Conservation (phyloP, 2,329 filamentous ascomycete species). For the Falciphora oryzae region DNA sequence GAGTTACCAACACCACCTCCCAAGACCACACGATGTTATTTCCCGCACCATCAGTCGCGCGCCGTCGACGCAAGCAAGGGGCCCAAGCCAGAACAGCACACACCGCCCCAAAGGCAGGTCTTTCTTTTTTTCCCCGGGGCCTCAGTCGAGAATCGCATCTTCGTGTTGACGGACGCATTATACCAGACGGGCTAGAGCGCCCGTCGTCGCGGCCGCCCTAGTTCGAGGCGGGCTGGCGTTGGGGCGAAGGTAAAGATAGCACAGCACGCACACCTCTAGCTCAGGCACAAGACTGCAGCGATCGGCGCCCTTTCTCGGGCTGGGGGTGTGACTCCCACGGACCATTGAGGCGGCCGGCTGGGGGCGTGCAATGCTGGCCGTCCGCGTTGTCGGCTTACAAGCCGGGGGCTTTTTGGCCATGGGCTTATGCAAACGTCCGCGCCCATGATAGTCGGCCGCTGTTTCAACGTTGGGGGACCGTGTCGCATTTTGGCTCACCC, state of each 20-base stretch:
- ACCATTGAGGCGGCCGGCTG: no score
- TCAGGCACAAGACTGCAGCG: not conserved
- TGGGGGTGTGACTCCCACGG: not conserved
- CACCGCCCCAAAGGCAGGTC: no score
- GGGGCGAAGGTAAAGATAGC: not conserved
- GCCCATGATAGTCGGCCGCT: not conserved
- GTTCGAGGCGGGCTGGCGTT: no score
- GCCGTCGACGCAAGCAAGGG: no score
- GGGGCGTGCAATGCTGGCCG: no score
- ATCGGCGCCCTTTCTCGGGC: not conserved
- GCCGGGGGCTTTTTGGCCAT: not conserved
- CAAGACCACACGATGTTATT: not conserved
- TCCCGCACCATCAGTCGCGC: not conserved
- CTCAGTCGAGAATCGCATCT: not conserved
- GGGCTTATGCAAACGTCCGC: not conserved
- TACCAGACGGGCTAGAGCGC: not conserved
- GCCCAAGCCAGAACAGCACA: not conserved
- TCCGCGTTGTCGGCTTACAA: not conserved
- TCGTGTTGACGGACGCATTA: not conserved
- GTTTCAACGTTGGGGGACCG: slow-evolving; percentile 1
- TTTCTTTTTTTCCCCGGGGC: no score
- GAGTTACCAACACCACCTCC: no score
- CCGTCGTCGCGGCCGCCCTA: no score
- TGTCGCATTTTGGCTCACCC: not conserved
- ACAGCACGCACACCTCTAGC: not conserved